Evolutionary conservation across 306 rosid species (phyloP).

Genomic region (Fragaria ananassa): DNA sequence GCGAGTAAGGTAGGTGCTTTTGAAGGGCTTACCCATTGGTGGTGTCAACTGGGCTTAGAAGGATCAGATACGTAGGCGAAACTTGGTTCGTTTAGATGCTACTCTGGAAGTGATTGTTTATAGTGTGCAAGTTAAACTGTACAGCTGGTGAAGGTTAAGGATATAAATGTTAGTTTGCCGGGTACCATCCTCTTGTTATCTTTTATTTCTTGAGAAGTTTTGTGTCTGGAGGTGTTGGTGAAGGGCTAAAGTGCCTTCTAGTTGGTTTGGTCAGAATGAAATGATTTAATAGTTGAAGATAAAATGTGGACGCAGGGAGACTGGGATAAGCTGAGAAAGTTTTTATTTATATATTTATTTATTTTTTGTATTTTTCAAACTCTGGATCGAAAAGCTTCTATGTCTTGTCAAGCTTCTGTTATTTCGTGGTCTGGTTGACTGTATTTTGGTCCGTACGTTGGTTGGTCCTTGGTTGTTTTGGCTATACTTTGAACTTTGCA

Average conservation of each 20-base stretch:
- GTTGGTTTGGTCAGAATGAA: neutral
- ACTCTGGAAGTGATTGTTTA: neutral
- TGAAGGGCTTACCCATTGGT: neutral
- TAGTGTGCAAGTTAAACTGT: neutral
- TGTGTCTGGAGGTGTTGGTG: neutral
- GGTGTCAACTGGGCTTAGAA: neutral
- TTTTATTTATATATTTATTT: neutral
- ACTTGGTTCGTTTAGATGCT: neutral
- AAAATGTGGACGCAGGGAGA: neutral
- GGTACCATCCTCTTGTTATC: neutral
- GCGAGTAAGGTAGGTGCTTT: neutral
- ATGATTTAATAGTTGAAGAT: neutral
- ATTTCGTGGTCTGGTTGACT: neutral
- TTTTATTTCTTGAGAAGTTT: neutral
- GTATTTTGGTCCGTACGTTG: neutral
- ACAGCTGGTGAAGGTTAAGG: neutral
- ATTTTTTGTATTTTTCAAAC: neutral
- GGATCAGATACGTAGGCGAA: neutral
- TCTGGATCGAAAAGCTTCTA: neutral
- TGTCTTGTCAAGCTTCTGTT: too few species aligned
- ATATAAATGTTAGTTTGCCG: neutral
- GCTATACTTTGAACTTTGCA: neutral
- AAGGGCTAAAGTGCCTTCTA: neutral
- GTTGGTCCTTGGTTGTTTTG: neutral
- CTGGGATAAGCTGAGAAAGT: neutral